Evolutionary conservation across 768 basidiomycete genomes (phyloP).

Genomic region (Tulasnella sp.): DNA sequence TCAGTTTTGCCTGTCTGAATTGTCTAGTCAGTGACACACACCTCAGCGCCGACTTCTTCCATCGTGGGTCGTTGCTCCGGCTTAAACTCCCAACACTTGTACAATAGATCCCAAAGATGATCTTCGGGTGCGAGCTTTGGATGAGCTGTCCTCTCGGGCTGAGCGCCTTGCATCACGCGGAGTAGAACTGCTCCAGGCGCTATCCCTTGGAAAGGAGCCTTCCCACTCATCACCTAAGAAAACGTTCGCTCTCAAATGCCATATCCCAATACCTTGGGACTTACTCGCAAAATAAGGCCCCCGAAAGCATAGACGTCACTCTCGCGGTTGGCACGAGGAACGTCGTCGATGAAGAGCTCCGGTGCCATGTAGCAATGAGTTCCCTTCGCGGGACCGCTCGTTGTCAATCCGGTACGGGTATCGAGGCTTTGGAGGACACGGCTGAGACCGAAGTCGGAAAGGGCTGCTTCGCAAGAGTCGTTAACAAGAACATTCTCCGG

Average conservation of each 20-base stretch:
- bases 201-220: not conserved
- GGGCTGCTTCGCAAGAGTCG: not conserved
- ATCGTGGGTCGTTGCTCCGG: not conserved
- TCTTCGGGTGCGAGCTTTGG: not conserved
- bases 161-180: not conserved
- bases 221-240: not conserved
- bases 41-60: not conserved
- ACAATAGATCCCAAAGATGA: not conserved
- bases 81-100: not conserved
- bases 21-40: not conserved
- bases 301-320: slow-evolving; percentile 4
- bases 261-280: not conserved
- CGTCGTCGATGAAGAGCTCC: not conserved
- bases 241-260: not conserved
- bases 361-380: not conserved
- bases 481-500: slow-evolving; percentile 7
- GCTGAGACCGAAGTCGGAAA: slow-evolving; percentile 5
- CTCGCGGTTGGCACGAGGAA: not conserved
- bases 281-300: not conserved
- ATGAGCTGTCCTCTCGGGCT: not conserved
- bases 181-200: not conserved
- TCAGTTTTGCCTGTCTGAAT: too few species aligned
- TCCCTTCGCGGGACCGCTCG: not conserved
- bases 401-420: not conserved
- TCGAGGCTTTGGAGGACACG: not conserved